phyloP scores from a whole-genome alignment of 1,139 yeast species.

The Pneumocystis canis region DNA sequence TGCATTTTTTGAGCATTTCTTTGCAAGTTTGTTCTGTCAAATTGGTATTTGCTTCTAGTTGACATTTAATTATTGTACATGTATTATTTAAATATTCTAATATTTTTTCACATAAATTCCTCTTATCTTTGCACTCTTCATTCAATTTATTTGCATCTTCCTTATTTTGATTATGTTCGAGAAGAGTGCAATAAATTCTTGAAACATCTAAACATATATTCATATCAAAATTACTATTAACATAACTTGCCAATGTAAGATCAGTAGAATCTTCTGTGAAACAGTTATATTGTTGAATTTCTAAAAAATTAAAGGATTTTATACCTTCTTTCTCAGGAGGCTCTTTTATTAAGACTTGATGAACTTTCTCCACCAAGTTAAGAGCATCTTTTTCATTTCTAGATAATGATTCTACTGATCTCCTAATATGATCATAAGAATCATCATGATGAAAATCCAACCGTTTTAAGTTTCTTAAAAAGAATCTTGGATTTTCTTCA shows the following conservation, averaged over 20 bases:
- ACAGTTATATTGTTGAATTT: neutral
- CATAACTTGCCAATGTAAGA: neutral
- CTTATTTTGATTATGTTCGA: neutral
- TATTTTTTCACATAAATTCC: neutral
- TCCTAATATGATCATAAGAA: neutral
- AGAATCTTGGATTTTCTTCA: neutral
- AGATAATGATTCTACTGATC: neutral
- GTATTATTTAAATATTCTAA: neutral
- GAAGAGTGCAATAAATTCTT: neutral
- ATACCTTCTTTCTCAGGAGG: neutral
- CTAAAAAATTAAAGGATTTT: neutral
- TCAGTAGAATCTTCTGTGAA: neutral
- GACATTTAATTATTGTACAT: neutral
- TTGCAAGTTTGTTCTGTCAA: neutral
- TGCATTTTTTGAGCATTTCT: neutral
- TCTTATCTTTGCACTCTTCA: neutral
- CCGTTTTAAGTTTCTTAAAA: neutral
- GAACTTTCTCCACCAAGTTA: neutral
- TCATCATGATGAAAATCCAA: neutral
- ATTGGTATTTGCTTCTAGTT: neutral
- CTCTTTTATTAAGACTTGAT: neutral
- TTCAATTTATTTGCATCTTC: neutral
- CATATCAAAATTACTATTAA: neutral
- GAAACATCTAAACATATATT: neutral
- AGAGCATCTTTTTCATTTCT: neutral